Conservation (phyloP, 2,329 filamentous ascomycete species). For the Stylonectria norvegica region DNA sequence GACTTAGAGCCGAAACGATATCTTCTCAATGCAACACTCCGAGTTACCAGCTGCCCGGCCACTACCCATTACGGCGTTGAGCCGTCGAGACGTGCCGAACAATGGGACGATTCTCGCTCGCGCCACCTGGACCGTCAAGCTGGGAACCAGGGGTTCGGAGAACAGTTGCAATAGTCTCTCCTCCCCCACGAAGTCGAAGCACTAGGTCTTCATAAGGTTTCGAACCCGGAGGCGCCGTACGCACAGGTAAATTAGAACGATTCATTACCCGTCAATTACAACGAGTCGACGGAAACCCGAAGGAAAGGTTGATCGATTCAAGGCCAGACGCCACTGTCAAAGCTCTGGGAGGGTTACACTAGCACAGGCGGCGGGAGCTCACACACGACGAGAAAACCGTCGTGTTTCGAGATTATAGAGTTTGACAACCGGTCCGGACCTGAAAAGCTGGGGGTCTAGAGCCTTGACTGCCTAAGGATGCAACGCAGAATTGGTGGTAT, state of each 20-base stretch:
- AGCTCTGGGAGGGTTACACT: background rate
- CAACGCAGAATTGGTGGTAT: too few relatives aligned
- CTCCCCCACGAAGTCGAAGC: slow-evolving; percentile 3
- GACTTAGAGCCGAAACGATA: too few relatives aligned
- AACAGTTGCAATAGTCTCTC: background rate
- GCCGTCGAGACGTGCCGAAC: too few relatives aligned
- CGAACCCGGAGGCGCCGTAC: slow-evolving; percentile 11
- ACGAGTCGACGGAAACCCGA: background rate
- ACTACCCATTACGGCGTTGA: too few relatives aligned
- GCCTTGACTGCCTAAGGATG: background rate
- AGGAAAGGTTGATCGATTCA: slow-evolving; percentile 20
- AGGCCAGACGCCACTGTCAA: slow-evolving; percentile 19
- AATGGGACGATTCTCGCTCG: too few relatives aligned
- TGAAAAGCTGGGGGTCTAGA: background rate
- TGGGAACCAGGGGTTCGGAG: background rate
- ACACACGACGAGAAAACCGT: background rate
- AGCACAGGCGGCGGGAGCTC: background rate
- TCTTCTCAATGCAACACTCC: too few relatives aligned
- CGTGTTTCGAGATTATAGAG: background rate
- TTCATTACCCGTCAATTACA: background rate
- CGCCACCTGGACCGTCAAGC: background rate
- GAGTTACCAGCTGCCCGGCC: too few relatives aligned
- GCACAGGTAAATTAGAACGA: background rate
- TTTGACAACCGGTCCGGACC: background rate
- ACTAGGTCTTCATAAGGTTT: slow-evolving; percentile 6